Evolutionary conservation across 768 basidiomycete species (phyloP).

Genomic region (Suillus luteus): DNA sequence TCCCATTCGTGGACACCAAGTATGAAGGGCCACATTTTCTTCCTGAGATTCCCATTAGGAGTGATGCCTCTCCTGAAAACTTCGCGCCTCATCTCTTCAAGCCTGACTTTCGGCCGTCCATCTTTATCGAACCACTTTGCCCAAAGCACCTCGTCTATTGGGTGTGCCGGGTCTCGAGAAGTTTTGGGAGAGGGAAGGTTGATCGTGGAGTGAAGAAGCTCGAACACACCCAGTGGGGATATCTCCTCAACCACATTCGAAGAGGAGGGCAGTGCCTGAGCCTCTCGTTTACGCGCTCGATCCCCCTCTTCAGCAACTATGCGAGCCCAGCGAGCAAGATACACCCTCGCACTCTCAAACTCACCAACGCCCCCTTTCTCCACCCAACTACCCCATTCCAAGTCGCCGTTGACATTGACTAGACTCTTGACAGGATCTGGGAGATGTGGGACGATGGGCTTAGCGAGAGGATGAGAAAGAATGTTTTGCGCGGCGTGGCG

Average conservation of each 20-base stretch:
- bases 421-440: conserved; percentile 92
- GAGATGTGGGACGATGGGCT: conserved; percentile 93
- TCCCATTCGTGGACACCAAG: conserved; percentile 87
- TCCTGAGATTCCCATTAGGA: conserved; percentile 55
- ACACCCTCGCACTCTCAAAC: conserved; percentile 95
- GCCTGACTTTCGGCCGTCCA: conserved; percentile 63
- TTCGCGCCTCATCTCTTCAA: conserved; percentile 73
- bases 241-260: conserved; percentile 57
- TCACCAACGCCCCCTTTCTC: conserved; percentile 93
- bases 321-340: conserved; percentile 95
- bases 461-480: conserved; percentile 91
- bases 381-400: conserved; percentile 93
- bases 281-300: conserved; percentile 78
- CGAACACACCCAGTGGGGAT: conserved; percentile 84
- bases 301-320: conserved; percentile 99
- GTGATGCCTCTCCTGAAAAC: conserved; percentile 77
- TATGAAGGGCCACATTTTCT: conserved; percentile 88
- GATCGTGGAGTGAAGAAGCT: conserved; percentile 75
- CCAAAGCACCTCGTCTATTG: conserved; percentile 77
- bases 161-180: conserved; percentile 77
- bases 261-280: conserved; percentile 60
- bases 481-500: conserved; percentile 94
- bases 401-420: conserved; percentile 87
- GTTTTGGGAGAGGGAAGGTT: conserved; percentile 82
- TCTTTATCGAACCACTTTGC: conserved; percentile 74